Conservation (phyloP, 306 rosid species). For the Sicyos edulis region DNA sequence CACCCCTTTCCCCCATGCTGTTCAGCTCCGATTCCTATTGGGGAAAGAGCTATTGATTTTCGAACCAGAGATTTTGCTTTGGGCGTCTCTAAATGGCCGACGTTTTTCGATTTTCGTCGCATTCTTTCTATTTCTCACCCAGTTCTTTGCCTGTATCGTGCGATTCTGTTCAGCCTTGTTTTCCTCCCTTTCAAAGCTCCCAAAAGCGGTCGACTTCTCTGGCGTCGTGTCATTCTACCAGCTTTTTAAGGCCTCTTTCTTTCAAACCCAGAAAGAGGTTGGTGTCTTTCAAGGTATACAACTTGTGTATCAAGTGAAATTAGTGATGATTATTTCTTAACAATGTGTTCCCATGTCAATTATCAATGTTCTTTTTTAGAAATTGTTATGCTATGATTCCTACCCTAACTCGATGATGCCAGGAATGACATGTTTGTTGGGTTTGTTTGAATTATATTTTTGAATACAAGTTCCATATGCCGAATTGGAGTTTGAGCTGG, state of each 20-base stretch:
- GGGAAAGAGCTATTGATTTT: not conserved
- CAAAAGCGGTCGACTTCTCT: constrained; percentile 31
- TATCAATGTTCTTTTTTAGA: too few relatives aligned
- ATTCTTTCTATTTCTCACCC: constrained; percentile 46
- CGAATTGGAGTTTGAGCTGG: not conserved
- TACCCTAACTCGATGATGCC: too few relatives aligned
- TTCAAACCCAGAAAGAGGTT: constrained; percentile 47
- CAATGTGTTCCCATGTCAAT: too few relatives aligned
- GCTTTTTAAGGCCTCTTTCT: constrained; percentile 30
- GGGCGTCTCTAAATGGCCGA: constrained; percentile 55
- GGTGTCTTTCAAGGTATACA: constrained; percentile 56
- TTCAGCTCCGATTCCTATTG: not conserved
- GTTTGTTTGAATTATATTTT: constrained; percentile 7
- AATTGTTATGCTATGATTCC: too few relatives aligned
- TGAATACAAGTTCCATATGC: not conserved
- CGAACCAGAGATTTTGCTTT: not conserved
- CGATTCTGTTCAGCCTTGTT: constrained; percentile 34
- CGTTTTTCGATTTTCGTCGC: constrained; percentile 51
- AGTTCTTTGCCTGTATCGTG: constrained; percentile 35
- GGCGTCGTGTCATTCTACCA: constrained; percentile 32
- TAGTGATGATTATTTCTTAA: too few relatives aligned
- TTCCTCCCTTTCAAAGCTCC: constrained; percentile 25
- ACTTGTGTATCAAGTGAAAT: not conserved
- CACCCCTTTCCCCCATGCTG: constrained; percentile 9
- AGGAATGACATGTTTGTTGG: not conserved